Conservation (phyloP, 2,329 filamentous ascomycete species). For the Diaporthe destruens region DNA sequence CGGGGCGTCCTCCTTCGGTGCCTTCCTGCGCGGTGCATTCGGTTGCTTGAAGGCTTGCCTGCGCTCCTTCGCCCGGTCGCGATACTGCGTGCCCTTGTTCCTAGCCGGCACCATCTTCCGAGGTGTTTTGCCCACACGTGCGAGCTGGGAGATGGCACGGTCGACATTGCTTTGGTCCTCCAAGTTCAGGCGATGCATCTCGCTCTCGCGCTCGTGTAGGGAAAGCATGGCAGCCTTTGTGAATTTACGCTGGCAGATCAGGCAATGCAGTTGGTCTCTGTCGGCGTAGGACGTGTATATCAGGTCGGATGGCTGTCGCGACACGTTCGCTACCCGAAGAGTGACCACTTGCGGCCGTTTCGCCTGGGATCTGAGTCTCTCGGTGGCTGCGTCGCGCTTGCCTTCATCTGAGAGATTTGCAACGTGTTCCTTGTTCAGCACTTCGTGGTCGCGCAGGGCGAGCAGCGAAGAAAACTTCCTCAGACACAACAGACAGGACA, state of each 20-base stretch:
- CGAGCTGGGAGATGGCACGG: slow-evolving; percentile 49
- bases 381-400: slow-evolving; percentile 44
- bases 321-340: slow-evolving; percentile 45
- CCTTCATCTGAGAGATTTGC: slow-evolving; percentile 48
- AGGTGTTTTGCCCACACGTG: slow-evolving; percentile 46
- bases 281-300: slow-evolving; percentile 69
- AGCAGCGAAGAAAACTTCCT: slow-evolving; percentile 67
- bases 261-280: slow-evolving; percentile 55
- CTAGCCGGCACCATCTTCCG: slow-evolving; percentile 48
- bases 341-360: slow-evolving; percentile 46
- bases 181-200: slow-evolving; percentile 55
- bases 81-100: slow-evolving; percentile 59
- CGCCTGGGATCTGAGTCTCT: slow-evolving; percentile 44
- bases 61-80: slow-evolving; percentile 77
- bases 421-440: slow-evolving; percentile 66
- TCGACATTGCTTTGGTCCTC: slow-evolving; percentile 47
- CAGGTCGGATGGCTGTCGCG: slow-evolving; percentile 51
- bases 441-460: slow-evolving; percentile 71
- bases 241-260: slow-evolving; percentile 59
- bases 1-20: slow-evolving; percentile 56
- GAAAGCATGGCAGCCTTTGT: slow-evolving; percentile 55
- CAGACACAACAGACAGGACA: slow-evolving; percentile 70
- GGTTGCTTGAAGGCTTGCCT: slow-evolving; percentile 73
- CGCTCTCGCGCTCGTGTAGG: slow-evolving; percentile 59
- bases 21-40: slow-evolving; percentile 56